These are phyloP conservation scores for Coemansia sp. DNA, from an alignment of 192 early-diverging fungal species.

Conservation along the genomic window DNA sequence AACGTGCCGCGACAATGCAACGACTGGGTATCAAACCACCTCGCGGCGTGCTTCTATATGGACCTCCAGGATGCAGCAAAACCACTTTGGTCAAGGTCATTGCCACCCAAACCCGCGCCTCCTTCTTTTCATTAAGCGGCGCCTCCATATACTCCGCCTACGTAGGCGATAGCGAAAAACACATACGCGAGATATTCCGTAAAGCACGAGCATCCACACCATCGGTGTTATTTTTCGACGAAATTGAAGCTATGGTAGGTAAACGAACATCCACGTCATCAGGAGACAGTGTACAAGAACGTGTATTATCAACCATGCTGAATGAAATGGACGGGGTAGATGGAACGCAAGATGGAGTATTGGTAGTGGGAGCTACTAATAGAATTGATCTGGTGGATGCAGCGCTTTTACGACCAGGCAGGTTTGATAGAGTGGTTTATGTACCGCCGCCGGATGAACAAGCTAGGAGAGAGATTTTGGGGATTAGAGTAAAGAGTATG, in stretches of 20 bases:
- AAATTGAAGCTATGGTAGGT: constrained; percentile 95
- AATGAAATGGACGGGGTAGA: constrained; percentile 93
- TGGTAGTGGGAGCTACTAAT: constrained; percentile 99
- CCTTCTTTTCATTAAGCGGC: constrained; percentile 64
- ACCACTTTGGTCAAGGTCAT: constrained; percentile 90
- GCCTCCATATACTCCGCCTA: constrained; percentile 36
- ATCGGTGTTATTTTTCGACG: constrained; percentile 93
- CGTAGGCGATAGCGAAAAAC: constrained; percentile 38
- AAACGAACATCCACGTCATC: constrained; percentile 65
- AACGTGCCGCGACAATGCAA: constrained; percentile 64
- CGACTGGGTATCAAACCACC: constrained; percentile 80
- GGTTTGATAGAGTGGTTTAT: constrained; percentile 94
- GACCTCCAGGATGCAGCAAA: constrained; percentile 97
- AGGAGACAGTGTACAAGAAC: constrained; percentile 41
- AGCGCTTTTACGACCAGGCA: constrained; percentile 90
- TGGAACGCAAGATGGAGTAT: constrained; percentile 79
- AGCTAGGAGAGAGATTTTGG: constrained; percentile 67
- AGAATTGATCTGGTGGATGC: constrained; percentile 95
- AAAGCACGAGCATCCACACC: constrained; percentile 77
- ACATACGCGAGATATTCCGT: constrained; percentile 73
- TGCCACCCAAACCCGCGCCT: constrained; percentile 73
- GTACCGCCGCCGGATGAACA: constrained; percentile 76
- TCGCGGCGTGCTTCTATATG: constrained; percentile 90
- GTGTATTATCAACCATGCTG: constrained; percentile 31
- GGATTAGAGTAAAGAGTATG: constrained; percentile 59